Base-by-base conservation (phyloP, 2,329 filamentous ascomycete genomes). In the Arthrobotrys sphaeroides region DNA sequence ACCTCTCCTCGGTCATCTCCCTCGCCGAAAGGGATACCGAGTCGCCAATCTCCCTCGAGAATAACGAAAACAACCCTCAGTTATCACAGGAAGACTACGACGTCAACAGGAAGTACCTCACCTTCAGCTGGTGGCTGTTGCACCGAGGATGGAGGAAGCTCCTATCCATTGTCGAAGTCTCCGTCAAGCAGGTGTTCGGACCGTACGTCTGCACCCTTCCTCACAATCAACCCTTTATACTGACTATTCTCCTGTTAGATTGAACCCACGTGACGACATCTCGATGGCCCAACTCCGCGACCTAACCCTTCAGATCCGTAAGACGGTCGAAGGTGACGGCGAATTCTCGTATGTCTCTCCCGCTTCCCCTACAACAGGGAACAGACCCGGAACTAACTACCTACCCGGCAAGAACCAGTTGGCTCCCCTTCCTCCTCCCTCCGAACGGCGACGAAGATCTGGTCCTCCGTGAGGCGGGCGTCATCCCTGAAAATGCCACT, bases 91-190 rank as follows among this genome's bases (percentile, higher is more conserved):
- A 91, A 82, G 95, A 99, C 82, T 97, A 97, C 79, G 94, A 97
- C 82, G 96, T 93, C 33, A 99, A 99, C 83, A 88, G 94, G 79
- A 91, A 92, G 81, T 99, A 98, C 81, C 86, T 99, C 55, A 96
- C 94, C 42, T 96, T 98, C 82, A 97, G 93, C 83, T 99, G 95
- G 95, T 99, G 94, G 94, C 85, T 99, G 51, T 86, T 99, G 53
- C 94, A 99, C 83, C 89, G 89, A 78, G 95, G 95, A 45, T 98
- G 93, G 90, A 88, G 89, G 78, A 89, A 93, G 70, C 84, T 98
- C 68, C 90, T 93, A 87, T 86, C 89, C 68, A 91, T 90, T 77
- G 94, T 99, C 53, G 90, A 93, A 81, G 84, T 85, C n/a, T 93
- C 93, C 2, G 95, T 99, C 22, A 90, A 90, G 79, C 91, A 96